A percentile compares a stretch with the other conserved stretches of the same genome.
These are phyloP conservation scores for Vigna trinervia DNA, from an alignment of 306 rosid species.

Conservation along the genomic window DNA sequence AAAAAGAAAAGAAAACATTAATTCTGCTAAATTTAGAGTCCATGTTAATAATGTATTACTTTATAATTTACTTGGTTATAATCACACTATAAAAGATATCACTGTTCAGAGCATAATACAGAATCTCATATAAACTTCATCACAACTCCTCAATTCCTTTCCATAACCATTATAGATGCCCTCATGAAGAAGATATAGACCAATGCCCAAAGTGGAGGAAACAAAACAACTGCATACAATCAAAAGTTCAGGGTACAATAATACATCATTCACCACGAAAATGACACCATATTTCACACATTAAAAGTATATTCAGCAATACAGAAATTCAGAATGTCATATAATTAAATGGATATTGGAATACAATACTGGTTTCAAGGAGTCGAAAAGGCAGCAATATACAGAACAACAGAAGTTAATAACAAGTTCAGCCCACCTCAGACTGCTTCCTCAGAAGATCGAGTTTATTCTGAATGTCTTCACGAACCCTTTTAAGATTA, in stretches of 20 bases:
- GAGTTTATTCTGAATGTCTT: slow-evolving; percentile 78
- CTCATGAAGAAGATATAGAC: slow-evolving; percentile 21
- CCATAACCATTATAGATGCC: slow-evolving; percentile 21
- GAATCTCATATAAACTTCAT: slow-evolving; percentile 7
- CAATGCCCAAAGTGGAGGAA: slow-evolving; percentile 14
- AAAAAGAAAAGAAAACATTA: not conserved
- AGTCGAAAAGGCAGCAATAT: slow-evolving; percentile 30
- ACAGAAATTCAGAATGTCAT: slow-evolving; percentile 27
- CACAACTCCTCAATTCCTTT: slow-evolving; percentile 22
- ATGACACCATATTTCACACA: slow-evolving; percentile 36
- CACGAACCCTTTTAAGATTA: slow-evolving; percentile 70
- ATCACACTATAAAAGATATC: slow-evolving; percentile 11
- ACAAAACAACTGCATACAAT: slow-evolving; percentile 30
- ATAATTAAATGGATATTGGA: slow-evolving; percentile 12
- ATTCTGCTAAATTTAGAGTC: not conserved
- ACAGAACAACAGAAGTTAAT: not conserved
- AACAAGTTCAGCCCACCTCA: slow-evolving; percentile 62
- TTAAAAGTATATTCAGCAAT: slow-evolving; percentile 15
- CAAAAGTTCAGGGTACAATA: slow-evolving; percentile 25
- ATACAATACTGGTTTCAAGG: slow-evolving; percentile 13
- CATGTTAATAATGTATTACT: not conserved
- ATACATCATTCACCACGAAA: slow-evolving; percentile 36
- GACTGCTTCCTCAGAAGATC: slow-evolving; percentile 84
- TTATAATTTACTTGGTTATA: slow-evolving; percentile 14
- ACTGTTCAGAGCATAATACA: not conserved